These are phyloP conservation scores for Polygonum aviculare DNA, from an alignment of 148 eudicot species.

Conservation along the genomic window DNA sequence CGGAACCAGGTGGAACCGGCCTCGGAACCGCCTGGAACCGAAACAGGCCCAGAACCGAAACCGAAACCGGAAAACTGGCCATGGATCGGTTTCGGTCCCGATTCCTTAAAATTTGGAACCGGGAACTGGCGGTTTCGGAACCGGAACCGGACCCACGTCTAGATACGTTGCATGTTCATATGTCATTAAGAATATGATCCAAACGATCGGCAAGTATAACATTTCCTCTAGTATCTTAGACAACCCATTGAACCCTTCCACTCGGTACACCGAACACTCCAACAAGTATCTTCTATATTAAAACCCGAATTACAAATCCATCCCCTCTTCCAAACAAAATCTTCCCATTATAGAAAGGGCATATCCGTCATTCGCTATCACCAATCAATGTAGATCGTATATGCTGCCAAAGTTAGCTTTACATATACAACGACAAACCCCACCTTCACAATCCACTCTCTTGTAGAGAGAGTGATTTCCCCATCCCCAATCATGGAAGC, in stretches of 20 bases:
- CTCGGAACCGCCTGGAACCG: no score
- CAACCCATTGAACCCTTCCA: background rate
- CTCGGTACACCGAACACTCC: background rate
- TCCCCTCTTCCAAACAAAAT: background rate
- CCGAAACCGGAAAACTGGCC: no score
- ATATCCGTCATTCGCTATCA: background rate
- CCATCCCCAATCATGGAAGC: background rate
- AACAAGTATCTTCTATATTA: background rate
- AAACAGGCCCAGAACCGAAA: no score
- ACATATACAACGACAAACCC: background rate
- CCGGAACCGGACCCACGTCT: no score
- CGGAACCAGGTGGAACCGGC: no score
- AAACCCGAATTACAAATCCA: background rate
- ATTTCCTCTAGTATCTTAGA: background rate
- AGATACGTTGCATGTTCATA: no score
- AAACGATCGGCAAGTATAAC: background rate
- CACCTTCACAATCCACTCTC: background rate
- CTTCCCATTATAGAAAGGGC: background rate
- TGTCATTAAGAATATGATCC: background rate
- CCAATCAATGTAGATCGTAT: slow-evolving; percentile 1
- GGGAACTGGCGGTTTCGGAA: no score
- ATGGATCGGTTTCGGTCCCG: no score
- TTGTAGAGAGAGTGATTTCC: background rate
- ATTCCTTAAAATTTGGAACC: no score
- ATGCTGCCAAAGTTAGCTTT: slow-evolving; percentile 6